Conservation (phyloP, 2,329 filamentous ascomycete genomes). For the Juglanconis oblonga region DNA sequence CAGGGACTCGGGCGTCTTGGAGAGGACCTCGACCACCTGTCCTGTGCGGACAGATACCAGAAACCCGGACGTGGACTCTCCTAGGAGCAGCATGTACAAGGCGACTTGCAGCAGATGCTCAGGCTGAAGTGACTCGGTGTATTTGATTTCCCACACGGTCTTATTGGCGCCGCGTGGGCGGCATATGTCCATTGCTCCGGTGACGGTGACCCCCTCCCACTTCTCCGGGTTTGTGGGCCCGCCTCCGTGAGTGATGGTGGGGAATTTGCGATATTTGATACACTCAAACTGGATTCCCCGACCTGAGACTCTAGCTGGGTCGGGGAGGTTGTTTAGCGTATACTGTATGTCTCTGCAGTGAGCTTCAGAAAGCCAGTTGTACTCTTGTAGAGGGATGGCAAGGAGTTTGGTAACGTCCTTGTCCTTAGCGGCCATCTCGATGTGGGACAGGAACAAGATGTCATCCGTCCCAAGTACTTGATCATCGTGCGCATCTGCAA, state of each 20-base stretch:
- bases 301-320: background rate
- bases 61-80: conserved; percentile 2
- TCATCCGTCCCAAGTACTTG: background rate
- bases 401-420: conserved; percentile 18
- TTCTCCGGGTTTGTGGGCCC: conserved; percentile 8
- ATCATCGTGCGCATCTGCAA: background rate
- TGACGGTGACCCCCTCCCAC: conserved; percentile 1
- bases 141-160: conserved; percentile 16
- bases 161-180: conserved; percentile 1
- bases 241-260: conserved; percentile 8
- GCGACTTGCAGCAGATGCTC: conserved; percentile 13
- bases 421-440: conserved; percentile 15
- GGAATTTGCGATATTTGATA: background rate
- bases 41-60: conserved; percentile 12
- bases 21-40: conserved; percentile 13
- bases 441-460: conserved; percentile 6
- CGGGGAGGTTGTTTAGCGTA: conserved; percentile 10
- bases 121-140: conserved; percentile 9
- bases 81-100: conserved; percentile 12
- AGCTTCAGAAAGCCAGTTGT: conserved; percentile 12
- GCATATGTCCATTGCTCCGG: conserved; percentile 13
- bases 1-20: background rate
- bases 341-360: conserved; percentile 12
- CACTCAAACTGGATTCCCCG: conserved; percentile 7
- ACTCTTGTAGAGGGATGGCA: conserved; percentile 8